phyloP scores from a whole-genome alignment of 768 basidiomycete genomes.

The Leucocoprinus sp. region DNA sequence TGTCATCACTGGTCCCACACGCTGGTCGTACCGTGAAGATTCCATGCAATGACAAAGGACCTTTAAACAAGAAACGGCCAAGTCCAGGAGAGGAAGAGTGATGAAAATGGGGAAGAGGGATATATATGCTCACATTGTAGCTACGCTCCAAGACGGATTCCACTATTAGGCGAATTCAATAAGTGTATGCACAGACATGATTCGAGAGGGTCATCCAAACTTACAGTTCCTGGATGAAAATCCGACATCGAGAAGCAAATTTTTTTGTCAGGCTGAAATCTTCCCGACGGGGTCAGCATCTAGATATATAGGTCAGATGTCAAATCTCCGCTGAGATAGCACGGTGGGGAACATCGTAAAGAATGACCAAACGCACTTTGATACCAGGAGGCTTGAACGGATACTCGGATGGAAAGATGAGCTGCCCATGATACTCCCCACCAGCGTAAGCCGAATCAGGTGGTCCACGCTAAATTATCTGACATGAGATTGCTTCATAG shows the following conservation, averaged over 20 bases:
- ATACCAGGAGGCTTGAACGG: conserved; percentile 96
- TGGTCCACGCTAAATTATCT: conserved; percentile 69
- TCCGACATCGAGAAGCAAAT: conserved; percentile 99
- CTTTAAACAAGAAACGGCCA: too few species aligned
- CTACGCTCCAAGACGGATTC: conserved; percentile 95
- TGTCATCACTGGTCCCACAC: too few species aligned
- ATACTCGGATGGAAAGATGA: conserved; percentile 91
- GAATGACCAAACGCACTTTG: conserved; percentile 47
- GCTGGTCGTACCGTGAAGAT: background rate
- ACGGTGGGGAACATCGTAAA: conserved; percentile 2
- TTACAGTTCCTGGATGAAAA: conserved; percentile 82
- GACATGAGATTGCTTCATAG: conserved; percentile 11
- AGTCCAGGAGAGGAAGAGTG: background rate
- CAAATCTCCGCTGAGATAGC: conserved; percentile 4
- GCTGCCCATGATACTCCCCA: conserved; percentile 91
- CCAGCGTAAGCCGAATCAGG: conserved; percentile 86
- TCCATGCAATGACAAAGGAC: too few species aligned
- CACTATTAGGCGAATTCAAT: conserved; percentile 39
- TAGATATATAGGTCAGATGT: conserved; percentile 20
- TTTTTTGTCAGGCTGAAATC: conserved; percentile 88
- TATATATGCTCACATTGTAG: conserved; percentile 67
- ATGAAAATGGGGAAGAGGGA: conserved; percentile 1
- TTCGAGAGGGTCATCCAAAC: conserved; percentile 22
- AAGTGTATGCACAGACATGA: background rate
- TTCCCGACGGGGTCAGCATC: conserved; percentile 89